These are phyloP conservation scores for Deinandra increscens DNA, from an alignment of 129 eudicot species.

Conservation along the genomic window DNA sequence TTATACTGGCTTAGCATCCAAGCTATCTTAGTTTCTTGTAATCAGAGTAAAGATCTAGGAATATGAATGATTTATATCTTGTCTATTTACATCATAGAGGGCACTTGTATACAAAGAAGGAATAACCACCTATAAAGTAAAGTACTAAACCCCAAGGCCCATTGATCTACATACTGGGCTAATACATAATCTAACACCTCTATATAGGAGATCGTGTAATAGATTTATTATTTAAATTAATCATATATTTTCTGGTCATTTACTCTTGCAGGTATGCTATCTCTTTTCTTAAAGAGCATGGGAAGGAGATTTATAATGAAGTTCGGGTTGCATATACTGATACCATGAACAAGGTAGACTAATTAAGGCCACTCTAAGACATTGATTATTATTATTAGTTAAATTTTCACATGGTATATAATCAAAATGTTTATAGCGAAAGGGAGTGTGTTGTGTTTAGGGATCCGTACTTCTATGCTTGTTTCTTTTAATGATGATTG, in stretches of 20 bases:
- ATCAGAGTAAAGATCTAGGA: background rate
- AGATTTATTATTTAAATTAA: background rate
- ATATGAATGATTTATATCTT: background rate
- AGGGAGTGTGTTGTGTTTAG: background rate
- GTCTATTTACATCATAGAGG: background rate
- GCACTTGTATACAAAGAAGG: background rate
- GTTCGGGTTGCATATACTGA: constrained; percentile 93
- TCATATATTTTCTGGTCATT: background rate
- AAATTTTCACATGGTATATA: background rate
- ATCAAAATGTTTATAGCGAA: constrained; percentile 1
- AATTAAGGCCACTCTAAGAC: constrained; percentile 5
- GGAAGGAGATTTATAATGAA: constrained; percentile 87
- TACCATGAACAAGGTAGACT: constrained; percentile 90
- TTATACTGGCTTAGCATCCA: background rate
- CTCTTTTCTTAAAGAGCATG: constrained; percentile 87
- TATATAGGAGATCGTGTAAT: background rate
- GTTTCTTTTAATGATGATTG: background rate
- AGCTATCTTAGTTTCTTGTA: background rate
- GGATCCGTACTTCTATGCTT: background rate
- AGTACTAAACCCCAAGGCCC: background rate
- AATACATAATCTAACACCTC: background rate
- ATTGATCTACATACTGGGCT: background rate
- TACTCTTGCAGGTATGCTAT: constrained; percentile 69
- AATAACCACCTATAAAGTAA: background rate
- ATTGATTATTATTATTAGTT: background rate